These are phyloP conservation scores for Ophiostoma pallidulum DNA, from an alignment of 2,329 filamentous ascomycete genomes.

Conservation along the genomic window DNA sequence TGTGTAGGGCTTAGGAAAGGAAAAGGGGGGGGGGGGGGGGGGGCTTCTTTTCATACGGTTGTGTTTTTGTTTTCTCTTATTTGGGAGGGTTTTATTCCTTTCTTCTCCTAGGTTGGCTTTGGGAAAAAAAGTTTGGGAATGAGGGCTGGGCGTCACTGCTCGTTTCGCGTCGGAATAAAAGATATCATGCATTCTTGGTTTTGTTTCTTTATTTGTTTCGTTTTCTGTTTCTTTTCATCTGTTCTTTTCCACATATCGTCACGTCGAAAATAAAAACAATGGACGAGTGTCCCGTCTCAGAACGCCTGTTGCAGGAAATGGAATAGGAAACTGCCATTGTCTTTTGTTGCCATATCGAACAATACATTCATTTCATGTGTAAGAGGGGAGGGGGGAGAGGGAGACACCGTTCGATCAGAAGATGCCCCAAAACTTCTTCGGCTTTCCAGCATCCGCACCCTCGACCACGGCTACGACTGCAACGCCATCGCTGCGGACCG, in stretches of 20 bases:
- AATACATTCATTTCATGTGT: no score
- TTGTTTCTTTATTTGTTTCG: no score
- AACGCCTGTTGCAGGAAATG: no score
- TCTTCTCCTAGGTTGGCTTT: constrained; percentile 10
- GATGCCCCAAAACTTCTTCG: constrained; percentile 79
- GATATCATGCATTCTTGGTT: neutral
- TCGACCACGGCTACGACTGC: neutral
- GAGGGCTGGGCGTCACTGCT: neutral
- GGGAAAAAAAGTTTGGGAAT: neutral
- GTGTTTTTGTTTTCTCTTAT: neutral
- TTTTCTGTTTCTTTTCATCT: neutral
- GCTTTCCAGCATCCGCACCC: constrained; percentile 38
- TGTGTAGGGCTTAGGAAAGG: no score
- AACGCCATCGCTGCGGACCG: constrained; percentile 8
- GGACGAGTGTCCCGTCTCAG: no score
- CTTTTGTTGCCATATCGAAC: no score
- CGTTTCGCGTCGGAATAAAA: neutral
- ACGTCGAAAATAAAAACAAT: no score
- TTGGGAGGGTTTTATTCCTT: constrained; percentile 1
- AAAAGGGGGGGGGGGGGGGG: no score
- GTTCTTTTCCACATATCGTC: no score
- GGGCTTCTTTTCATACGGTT: neutral
- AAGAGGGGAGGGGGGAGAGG: no score
- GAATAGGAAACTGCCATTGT: no score
- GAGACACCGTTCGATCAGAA: constrained; percentile 57